Evolutionary conservation across 2,329 filamentous ascomycete genomes (phyloP), one percentile per base, ranked within the genome.

Genomic region (Xylogone sp.): DNA sequence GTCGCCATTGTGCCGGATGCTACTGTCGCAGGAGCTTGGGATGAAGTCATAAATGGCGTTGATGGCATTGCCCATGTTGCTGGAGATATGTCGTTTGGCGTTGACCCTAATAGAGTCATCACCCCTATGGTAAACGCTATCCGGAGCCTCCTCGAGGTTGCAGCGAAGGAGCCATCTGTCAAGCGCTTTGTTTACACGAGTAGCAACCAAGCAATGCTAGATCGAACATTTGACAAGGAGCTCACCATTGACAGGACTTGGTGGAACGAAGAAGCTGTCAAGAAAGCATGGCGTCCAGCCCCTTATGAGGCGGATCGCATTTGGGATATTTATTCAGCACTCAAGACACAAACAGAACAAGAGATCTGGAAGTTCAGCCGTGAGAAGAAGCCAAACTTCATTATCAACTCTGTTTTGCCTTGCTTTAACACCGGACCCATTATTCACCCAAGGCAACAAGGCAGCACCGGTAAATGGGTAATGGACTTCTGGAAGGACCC

Each of bases 41-140:
- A 64, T 22, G 60, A 62, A 21, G 64, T 58, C n/a, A 50, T 65
- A 18, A 60, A 64, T 49, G 62, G 60, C 0, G 88, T 93, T 57
- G 84, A 89, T 62, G 84, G 80, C 1, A 54, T 76, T 46, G 61
- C 67, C 1, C 73, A 77, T 55, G 64, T 67, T 0, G 74, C 73
- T 1, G 68, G 67, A 13, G 58, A 67, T 21, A 56, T 69, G 45
- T 63, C 55, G 1, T 60, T 74, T 18, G 56, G 59, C 10, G 56
- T 66, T 1, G 65, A 77, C 50, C 68, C 73, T 0, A 61, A 71
- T 45, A 59, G 64, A 2, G 69, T 73, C 13, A 69, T 77, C n/a
- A 65, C 71, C 1, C 42, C 44, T 0, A 62, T 61, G 2, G 54
- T 75, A 1, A 44, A 53, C 0, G 66, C 65, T 16, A 59, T 66